Conservation (phyloP, 352 stramenopile species). For the Aphanomyces cochlioides region DNA sequence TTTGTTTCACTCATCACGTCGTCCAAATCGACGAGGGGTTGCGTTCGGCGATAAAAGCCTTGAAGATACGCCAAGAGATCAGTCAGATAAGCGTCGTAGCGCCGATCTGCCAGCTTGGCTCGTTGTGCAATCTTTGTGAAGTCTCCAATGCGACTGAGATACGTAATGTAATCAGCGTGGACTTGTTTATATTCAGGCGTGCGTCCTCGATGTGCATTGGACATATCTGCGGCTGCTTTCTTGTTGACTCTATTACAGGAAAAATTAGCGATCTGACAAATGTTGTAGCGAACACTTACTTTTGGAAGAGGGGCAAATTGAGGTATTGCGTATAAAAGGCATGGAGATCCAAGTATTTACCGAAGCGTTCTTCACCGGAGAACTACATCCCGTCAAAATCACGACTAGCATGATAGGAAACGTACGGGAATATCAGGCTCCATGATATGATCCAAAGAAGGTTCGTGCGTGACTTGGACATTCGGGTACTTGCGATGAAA, state of each 20-base stretch:
- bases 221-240: constrained; percentile 13
- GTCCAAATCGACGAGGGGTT: constrained; percentile 84
- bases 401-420: constrained; percentile 10
- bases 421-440: constrained; percentile 56
- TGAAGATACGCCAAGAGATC: constrained; percentile 80
- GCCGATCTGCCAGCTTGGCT: constrained; percentile 54
- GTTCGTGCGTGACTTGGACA: constrained; percentile 60
- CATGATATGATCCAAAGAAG: constrained; percentile 52
- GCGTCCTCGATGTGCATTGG: constrained; percentile 13
- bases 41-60: constrained; percentile 82
- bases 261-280: background rate
- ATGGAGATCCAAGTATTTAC: constrained; percentile 88
- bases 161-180: constrained; percentile 70
- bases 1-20: constrained; percentile 78
- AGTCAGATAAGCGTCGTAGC: constrained; percentile 64
- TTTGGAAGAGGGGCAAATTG: constrained; percentile 66
- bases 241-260: constrained; percentile 16
- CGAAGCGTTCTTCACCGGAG: constrained; percentile 84
- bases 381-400: constrained; percentile 44
- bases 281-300: constrained; percentile 19
- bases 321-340: constrained; percentile 76
- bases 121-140: constrained; percentile 53
- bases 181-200: constrained; percentile 30
- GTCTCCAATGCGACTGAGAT: constrained; percentile 59
- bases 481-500: constrained; percentile 86